Base-by-base conservation (phyloP, 2,329 filamentous ascomycete species). In the Stemphylium vesicarium region DNA sequence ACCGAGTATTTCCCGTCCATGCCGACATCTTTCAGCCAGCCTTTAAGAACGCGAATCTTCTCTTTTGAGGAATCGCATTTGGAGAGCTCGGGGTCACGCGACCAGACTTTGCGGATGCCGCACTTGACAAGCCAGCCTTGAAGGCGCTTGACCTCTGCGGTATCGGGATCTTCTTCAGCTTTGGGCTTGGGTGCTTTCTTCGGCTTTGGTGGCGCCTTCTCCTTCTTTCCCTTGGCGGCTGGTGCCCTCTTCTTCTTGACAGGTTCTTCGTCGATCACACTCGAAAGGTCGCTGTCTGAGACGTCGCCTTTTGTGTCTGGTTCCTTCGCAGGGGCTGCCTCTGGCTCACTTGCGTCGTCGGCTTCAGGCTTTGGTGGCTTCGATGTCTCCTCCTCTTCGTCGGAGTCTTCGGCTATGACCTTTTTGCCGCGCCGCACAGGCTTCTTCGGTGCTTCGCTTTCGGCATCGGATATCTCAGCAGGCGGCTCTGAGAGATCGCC, bases 91-190 rank as follows among this genome's bases (percentile, higher is more conserved):
- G 61, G 56, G 32, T 64, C 65, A 60, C 89, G 87, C 44, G 84
- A 85, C 94, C 95, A 99, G 57, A 97, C 85, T 73, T 97, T 98
- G 48, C 92, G 89, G 50, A 97, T 86, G 26, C 94, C 94, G 69
- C 94, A 99, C 76, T 97, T 96, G 40, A 88, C 78, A 6, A 99
- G 84, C 75, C 94, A 92, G 8, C 87, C 85, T 77, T 98, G 94
- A 3, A 98, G 81, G 43, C 88, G 89, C 75, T 96, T 98, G 71
- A 97, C 89, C 73, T 96, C 90, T 3, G 85, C 87, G 55, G 91
- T 86, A 56, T 92, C 84, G 0, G 88, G 85, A 15, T 87, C 80
- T 2, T 78, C 63, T 8, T 70, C 59, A 6, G 60, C 46, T 32
- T 82, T 77, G 36, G 75, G 68, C 29, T 77, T 75, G 18, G 78